phyloP scores from a whole-genome alignment of 2,329 filamentous ascomycete species.

The Cladosporium sp. region DNA sequence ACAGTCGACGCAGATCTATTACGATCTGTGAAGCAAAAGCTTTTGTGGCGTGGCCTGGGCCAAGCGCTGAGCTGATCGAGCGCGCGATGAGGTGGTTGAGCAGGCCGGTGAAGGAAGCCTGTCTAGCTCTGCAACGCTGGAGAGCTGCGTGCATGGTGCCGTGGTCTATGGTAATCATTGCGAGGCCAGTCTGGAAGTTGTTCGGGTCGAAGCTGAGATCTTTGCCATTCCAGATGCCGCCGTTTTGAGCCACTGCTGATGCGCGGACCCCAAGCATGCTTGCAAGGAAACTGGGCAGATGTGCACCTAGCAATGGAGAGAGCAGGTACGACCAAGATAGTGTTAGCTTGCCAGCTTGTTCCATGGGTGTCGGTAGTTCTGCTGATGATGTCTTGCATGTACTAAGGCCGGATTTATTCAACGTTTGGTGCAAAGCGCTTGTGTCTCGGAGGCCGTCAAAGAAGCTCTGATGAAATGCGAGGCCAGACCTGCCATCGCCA shows the following conservation, averaged over 20 bases:
- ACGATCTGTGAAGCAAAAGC: slow-evolving; percentile 39
- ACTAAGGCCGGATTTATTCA: neutral
- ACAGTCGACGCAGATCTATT: slow-evolving; percentile 37
- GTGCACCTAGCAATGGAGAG: slow-evolving; percentile 33
- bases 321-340: slow-evolving; percentile 46
- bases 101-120: slow-evolving; percentile 40
- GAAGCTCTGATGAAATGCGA: slow-evolving; percentile 42
- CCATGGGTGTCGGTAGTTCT: slow-evolving; percentile 34
- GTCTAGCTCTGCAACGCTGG: slow-evolving; percentile 28
- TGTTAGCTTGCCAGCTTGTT: slow-evolving; percentile 35
- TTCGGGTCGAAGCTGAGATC: neutral
- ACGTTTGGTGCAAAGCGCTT: neutral
- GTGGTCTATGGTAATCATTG: slow-evolving; percentile 31
- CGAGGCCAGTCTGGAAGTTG: slow-evolving; percentile 27
- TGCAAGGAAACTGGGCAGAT: neutral
- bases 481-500: slow-evolving; percentile 42
- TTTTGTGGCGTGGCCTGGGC: slow-evolving; percentile 15
- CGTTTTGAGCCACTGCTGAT: neutral
- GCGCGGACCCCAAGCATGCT: neutral
- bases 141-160: slow-evolving; percentile 28
- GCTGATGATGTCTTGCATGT: slow-evolving; percentile 11
- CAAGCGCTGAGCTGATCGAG: slow-evolving; percentile 33
- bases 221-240: slow-evolving; percentile 4
- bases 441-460: slow-evolving; percentile 23
- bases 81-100: slow-evolving; percentile 40